Percentiles rank a stretch among this genome's conserved stretches.
Evolutionary conservation across 2,329 filamentous ascomycete genomes (phyloP).

Genomic region (Pseudocercospora cruenta): DNA sequence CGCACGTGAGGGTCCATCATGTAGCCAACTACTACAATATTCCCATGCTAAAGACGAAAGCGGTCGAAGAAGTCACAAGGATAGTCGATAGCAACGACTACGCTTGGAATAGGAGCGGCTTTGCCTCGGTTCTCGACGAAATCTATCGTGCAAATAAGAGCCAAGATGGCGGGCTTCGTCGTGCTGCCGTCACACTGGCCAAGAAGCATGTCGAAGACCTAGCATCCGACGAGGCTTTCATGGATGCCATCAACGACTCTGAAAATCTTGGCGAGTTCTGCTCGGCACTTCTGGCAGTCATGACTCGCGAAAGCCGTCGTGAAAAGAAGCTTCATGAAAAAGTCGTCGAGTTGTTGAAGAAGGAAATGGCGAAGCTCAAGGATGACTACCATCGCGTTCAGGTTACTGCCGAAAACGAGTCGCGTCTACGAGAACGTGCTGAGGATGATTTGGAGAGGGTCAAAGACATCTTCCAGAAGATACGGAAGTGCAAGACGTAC

Average conservation of each 20-base stretch:
- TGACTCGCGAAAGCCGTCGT: neutral
- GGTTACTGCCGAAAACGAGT: neutral
- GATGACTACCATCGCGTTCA: neutral
- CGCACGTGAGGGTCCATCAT: slow-evolving; percentile 3
- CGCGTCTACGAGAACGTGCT: neutral
- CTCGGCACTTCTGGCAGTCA: neutral
- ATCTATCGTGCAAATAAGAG: neutral
- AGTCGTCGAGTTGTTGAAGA: neutral
- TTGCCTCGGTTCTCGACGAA: neutral
- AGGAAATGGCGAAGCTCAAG: neutral
- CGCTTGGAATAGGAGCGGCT: neutral
- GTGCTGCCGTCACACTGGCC: neutral
- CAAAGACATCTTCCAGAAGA: slow-evolving; percentile 69
- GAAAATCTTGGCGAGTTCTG: slow-evolving; percentile 1
- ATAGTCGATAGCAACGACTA: neutral
- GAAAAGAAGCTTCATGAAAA: neutral
- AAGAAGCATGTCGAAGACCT: neutral
- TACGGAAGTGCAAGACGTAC: slow-evolving; percentile 75
- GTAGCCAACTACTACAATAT: slow-evolving; percentile 4
- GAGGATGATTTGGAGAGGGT: slow-evolving; percentile 67
- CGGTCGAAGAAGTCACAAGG: neutral
- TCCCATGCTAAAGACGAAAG: neutral
- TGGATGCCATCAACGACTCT: neutral
- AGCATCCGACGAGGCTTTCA: neutral
- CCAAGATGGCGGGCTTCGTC: neutral